Base-by-base conservation (phyloP, 1,284 basidiomycete genomes). In the Austroboletus rostrupii region DNA sequence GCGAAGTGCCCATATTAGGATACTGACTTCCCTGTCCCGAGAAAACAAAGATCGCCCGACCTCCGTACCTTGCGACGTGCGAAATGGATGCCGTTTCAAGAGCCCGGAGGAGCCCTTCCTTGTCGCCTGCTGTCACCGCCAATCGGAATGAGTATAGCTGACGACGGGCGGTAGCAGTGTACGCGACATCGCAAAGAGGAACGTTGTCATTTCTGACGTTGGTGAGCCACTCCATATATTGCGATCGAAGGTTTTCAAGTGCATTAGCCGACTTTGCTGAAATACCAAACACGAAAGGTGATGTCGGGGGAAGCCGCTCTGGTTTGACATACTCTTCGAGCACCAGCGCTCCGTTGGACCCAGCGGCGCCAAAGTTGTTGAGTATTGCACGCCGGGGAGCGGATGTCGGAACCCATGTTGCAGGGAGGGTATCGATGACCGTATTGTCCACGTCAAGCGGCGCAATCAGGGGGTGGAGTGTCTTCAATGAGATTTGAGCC, bases 321-420 rank as follows among this genome's bases (percentile, higher is more conserved):
- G 48, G 47, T 35, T 45, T 49, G 40, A 43, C 46, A 45, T 69
- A 58, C 48, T 87, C 85, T 55, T 87, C 81, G 1, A 88, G 57
- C 7, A 88, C 48, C 13, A 85, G 57, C 0, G 83, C 78, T 1
- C 75, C 74, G 52, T 88, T 89, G 11, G 85, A 86, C 0, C 86
- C 86, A 19, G 85, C 74, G 0, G 85, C 85, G 17, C 86, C 86
- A 56, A 87, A 89, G 57, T 87, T 89, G 57, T 85, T 87, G 43
- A 88, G 68, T 17, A 87, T 57, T 1, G 83, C 84, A 5, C 81
- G 56, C 5, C 83, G 73, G 12, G 65, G 62, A 3, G 65, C 58
- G 13, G 69, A 60, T 11, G n/a, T 47, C 11, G 41, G 5, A 9
- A 46, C 41, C 84, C 85, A 87, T 2, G 68, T 58, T 0, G 62